Evolutionary conservation across 2,329 filamentous ascomycete genomes (phyloP).

Genomic region (Xylariaceae sp.): DNA sequence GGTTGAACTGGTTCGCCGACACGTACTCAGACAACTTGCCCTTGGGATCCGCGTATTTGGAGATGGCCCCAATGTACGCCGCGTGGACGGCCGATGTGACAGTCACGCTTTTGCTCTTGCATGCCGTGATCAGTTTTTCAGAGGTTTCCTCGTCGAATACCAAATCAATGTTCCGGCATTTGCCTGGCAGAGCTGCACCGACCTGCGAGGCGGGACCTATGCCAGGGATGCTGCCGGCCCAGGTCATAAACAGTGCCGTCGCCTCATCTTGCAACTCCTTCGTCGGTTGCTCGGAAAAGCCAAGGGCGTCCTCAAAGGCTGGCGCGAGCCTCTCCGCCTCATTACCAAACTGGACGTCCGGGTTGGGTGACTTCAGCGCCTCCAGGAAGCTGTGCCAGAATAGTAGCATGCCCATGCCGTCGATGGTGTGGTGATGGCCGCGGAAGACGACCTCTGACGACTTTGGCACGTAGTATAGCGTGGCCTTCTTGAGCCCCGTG

Average conservation of each 20-base stretch:
- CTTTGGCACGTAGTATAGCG: slow-evolving; percentile 19
- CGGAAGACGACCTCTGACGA: slow-evolving; percentile 23
- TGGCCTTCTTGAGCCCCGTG: slow-evolving; percentile 17
- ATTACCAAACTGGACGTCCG: slow-evolving; percentile 15
- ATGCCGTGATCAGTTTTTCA: slow-evolving; percentile 7
- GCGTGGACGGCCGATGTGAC: slow-evolving; percentile 15
- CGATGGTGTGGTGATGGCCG: slow-evolving; percentile 21
- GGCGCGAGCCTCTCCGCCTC: slow-evolving; percentile 15
- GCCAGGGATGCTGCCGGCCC: slow-evolving; percentile 14
- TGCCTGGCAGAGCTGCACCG: slow-evolving; percentile 10
- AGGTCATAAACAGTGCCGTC: slow-evolving; percentile 11
- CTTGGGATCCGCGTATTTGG: slow-evolving; percentile 17
- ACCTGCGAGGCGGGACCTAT: slow-evolving; percentile 17
- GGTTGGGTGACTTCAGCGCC: slow-evolving; percentile 12
- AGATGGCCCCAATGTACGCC: slow-evolving; percentile 18
- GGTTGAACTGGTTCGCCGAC: slow-evolving; percentile 23
- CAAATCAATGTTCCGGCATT: slow-evolving; percentile 15
- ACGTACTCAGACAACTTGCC: slow-evolving; percentile 21
- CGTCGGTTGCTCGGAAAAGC: slow-evolving; percentile 12
- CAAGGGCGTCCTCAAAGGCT: slow-evolving; percentile 12
- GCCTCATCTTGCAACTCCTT: slow-evolving; percentile 10
- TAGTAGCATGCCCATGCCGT: slow-evolving; percentile 19
- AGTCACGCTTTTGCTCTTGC: slow-evolving; percentile 9
- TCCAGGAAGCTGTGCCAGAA: slow-evolving; percentile 22
- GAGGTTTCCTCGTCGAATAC: slow-evolving; percentile 12